Conservation (phyloP, 164 flowering plant species). For the Litsea cubeba region DNA sequence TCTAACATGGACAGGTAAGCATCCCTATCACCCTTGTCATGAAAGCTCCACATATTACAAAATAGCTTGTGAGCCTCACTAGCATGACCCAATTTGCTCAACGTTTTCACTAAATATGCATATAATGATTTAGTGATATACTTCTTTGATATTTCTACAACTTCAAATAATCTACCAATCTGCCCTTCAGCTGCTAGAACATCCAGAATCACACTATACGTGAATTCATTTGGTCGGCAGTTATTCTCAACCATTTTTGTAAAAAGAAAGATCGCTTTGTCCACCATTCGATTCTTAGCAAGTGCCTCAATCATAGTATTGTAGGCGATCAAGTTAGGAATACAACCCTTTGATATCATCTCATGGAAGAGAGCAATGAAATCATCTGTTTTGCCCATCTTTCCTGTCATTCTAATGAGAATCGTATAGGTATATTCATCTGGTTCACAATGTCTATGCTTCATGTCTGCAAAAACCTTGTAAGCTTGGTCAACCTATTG, state of each 20-base stretch:
- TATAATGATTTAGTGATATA: constrained; percentile 61
- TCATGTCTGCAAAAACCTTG: constrained; percentile 82
- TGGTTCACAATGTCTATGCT: constrained; percentile 63
- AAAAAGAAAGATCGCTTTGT: constrained; percentile 60
- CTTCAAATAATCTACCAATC: constrained; percentile 61
- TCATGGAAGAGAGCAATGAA: constrained; percentile 66
- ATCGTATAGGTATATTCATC: constrained; percentile 87
- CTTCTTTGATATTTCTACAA: constrained; percentile 62
- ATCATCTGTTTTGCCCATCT: constrained; percentile 52
- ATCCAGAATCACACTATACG: constrained; percentile 65
- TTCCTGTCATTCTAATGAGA: constrained; percentile 78
- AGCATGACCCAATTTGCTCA: constrained; percentile 77
- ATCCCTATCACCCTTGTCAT: constrained; percentile 73
- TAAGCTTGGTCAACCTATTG: constrained; percentile 65
- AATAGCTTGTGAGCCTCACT: constrained; percentile 91
- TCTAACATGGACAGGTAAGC: constrained; percentile 85
- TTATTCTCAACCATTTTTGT: constrained; percentile 70
- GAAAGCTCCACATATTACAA: constrained; percentile 84
- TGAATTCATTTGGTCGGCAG: constrained; percentile 86
- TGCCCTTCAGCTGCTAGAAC: constrained; percentile 64
- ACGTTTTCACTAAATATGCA: constrained; percentile 71
- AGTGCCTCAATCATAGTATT: constrained; percentile 84
- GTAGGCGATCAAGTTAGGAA: constrained; percentile 60
- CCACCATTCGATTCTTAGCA: constrained; percentile 56
- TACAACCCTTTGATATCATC: constrained; percentile 59